phyloP scores from a whole-genome alignment of 1,284 basidiomycete genomes.

The Ustilago loliicola region DNA sequence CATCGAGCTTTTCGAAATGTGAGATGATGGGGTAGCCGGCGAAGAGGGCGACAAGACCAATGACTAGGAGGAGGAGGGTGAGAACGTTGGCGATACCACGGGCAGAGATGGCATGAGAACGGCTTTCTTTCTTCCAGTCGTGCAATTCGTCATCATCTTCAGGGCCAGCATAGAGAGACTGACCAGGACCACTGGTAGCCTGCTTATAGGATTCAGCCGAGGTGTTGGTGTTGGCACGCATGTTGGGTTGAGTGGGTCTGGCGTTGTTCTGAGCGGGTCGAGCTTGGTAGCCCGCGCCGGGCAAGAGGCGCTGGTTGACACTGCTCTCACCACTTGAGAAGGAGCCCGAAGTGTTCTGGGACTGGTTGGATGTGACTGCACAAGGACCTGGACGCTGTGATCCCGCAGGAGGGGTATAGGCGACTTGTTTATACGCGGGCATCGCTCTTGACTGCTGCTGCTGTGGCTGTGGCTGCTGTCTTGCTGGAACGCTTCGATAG shows the following conservation, averaged over 20 bases:
- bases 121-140: slow-evolving; percentile 46
- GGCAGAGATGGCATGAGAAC: slow-evolving; percentile 34
- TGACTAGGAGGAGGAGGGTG: slow-evolving; percentile 40
- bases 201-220: slow-evolving; percentile 38
- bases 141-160: slow-evolving; percentile 63
- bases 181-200: slow-evolving; percentile 22
- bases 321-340: slow-evolving; percentile 47
- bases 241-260: not conserved
- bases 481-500: slow-evolving; percentile 27
- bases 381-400: slow-evolving; percentile 16
- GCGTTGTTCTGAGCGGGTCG: slow-evolving; percentile 8
- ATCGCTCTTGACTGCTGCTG: slow-evolving; percentile 16
- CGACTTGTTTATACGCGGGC: slow-evolving; percentile 48
- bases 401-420: slow-evolving; percentile 23
- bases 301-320: slow-evolving; percentile 31
- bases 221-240: slow-evolving; percentile 15
- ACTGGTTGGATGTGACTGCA: slow-evolving; percentile 12
- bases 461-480: slow-evolving; percentile 10
- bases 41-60: slow-evolving; percentile 56
- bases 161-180: slow-evolving; percentile 30
- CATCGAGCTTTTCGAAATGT: slow-evolving; percentile 32
- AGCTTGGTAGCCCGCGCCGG: slow-evolving; percentile 16
- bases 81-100: slow-evolving; percentile 55
- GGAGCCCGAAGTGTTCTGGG: slow-evolving; percentile 30
- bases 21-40: slow-evolving; percentile 61